Evolutionary conservation across 2,329 filamentous ascomycete species (phyloP).

Genomic region (Volutella citrinella): DNA sequence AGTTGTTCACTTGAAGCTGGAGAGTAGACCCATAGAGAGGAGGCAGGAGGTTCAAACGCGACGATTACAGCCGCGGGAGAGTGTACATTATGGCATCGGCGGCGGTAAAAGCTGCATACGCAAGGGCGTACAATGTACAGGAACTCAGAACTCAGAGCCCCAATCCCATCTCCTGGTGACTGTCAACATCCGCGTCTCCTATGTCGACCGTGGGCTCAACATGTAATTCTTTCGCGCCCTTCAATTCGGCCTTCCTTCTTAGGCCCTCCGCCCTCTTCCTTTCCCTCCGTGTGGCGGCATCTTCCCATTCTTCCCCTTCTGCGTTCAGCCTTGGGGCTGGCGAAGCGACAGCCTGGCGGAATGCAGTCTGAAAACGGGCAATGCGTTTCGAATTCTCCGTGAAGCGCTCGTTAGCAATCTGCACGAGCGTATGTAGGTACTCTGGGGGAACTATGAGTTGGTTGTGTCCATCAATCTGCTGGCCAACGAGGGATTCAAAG

Average conservation of each 20-base stretch:
- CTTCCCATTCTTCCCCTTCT: slow-evolving; percentile 52
- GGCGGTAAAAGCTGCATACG: slow-evolving; percentile 30
- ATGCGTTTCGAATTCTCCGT: slow-evolving; percentile 66
- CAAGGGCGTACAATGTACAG: slow-evolving; percentile 21
- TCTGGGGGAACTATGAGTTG: slow-evolving; percentile 57
- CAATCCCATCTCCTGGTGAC: no score
- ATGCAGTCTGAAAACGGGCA: slow-evolving; percentile 55
- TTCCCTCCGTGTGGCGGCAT: slow-evolving; percentile 47
- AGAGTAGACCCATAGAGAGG: neutral
- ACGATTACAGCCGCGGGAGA: slow-evolving; percentile 11
- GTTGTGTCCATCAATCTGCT: slow-evolving; percentile 36
- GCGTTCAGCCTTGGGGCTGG: slow-evolving; percentile 23
- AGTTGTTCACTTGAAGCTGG: no score
- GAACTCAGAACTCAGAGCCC: slow-evolving; percentile 21
- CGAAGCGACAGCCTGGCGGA: slow-evolving; percentile 36
- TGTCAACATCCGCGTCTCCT: no score
- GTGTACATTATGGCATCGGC: slow-evolving; percentile 32
- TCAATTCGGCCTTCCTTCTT: slow-evolving; percentile 44
- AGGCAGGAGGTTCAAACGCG: slow-evolving; percentile 12
- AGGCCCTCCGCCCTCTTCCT: slow-evolving; percentile 59
- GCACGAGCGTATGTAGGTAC: slow-evolving; percentile 66
- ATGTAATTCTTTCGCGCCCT: slow-evolving; percentile 22
- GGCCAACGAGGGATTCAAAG: slow-evolving; percentile 77
- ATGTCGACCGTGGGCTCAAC: no score
- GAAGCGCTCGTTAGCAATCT: slow-evolving; percentile 73